Percentiles rank a stretch among this genome's conserved stretches.
phyloP scores from a whole-genome alignment of 306 rosid species.

The Hippophae gyantsensis region DNA sequence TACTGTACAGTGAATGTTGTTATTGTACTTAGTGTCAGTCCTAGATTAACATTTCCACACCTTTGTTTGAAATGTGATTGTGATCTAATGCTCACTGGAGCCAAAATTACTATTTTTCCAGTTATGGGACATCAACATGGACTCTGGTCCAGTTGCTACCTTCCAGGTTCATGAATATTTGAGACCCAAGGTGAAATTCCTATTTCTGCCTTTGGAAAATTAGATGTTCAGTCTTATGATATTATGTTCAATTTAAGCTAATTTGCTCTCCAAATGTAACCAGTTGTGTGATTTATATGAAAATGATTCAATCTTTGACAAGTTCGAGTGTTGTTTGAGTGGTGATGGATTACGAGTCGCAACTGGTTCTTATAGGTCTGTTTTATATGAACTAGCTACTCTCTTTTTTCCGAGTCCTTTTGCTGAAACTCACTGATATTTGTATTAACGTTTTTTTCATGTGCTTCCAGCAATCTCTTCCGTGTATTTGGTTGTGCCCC shows the following conservation, averaged over 20 bases:
- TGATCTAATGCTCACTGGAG: neutral
- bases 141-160: slow-evolving; percentile 45
- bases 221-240: neutral
- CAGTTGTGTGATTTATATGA: slow-evolving; percentile 54
- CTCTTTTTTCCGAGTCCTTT: neutral
- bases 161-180: slow-evolving; percentile 60
- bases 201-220: neutral
- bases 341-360: slow-evolving; percentile 81
- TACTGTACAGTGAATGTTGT: no score
- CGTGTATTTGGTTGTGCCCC: slow-evolving; percentile 37
- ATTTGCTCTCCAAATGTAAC: neutral
- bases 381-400: slow-evolving; percentile 7
- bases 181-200: slow-evolving; percentile 43
- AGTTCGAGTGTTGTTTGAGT: slow-evolving; percentile 79
- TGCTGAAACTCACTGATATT: neutral
- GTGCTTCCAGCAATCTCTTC: slow-evolving; percentile 36
- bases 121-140: slow-evolving; percentile 75
- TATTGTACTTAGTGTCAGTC: no score
- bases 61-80: no score
- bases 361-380: slow-evolving; percentile 78
- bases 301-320: slow-evolving; percentile 73
- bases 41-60: no score
- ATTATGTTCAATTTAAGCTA: no score
- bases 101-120: slow-evolving; percentile 13
- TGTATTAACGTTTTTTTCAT: neutral